phyloP scores from a whole-genome alignment of 2,329 filamentous ascomycete genomes.

The Dactylonectria estremocensis region DNA sequence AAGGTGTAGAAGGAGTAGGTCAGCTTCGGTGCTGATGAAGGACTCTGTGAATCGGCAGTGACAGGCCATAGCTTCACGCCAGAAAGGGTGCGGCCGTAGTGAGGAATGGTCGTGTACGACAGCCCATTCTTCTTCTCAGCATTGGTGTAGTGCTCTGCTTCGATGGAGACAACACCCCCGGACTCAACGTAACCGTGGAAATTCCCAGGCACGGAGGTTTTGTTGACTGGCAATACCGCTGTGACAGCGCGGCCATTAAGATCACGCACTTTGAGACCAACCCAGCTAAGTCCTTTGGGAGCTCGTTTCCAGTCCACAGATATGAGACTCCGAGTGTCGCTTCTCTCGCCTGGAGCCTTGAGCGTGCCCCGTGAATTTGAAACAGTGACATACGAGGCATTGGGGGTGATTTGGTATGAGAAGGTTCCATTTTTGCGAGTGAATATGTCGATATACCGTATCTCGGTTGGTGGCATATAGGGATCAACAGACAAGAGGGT shows the following conservation, averaged over 20 bases:
- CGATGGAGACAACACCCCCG: constrained; percentile 70
- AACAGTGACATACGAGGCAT: neutral
- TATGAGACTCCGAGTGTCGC: neutral
- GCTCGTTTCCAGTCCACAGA: constrained; percentile 33
- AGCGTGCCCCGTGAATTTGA: neutral
- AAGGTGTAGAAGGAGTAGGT: neutral
- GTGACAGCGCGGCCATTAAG: constrained; percentile 61
- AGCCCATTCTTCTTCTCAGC: constrained; percentile 49
- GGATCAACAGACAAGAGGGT: neutral
- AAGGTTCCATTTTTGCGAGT: neutral
- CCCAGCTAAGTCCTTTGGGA: constrained; percentile 46
- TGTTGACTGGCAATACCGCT: constrained; percentile 57
- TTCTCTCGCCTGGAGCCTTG: neutral
- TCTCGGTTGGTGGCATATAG: neutral
- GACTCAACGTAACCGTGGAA: constrained; percentile 77
- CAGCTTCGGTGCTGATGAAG: constrained; percentile 54
- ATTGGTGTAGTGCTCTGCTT: constrained; percentile 67
- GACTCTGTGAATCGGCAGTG: constrained; percentile 54
- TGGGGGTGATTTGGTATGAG: neutral
- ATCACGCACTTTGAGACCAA: neutral
- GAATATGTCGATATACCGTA: neutral
- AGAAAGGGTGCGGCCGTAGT: constrained; percentile 71
- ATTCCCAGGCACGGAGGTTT: constrained; percentile 60
- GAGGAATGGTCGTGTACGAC: constrained; percentile 66
- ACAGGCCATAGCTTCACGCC: constrained; percentile 72